phyloP scores from a whole-genome alignment of 1,284 basidiomycete genomes.

The Kalmanozyma brasiliensis region DNA sequence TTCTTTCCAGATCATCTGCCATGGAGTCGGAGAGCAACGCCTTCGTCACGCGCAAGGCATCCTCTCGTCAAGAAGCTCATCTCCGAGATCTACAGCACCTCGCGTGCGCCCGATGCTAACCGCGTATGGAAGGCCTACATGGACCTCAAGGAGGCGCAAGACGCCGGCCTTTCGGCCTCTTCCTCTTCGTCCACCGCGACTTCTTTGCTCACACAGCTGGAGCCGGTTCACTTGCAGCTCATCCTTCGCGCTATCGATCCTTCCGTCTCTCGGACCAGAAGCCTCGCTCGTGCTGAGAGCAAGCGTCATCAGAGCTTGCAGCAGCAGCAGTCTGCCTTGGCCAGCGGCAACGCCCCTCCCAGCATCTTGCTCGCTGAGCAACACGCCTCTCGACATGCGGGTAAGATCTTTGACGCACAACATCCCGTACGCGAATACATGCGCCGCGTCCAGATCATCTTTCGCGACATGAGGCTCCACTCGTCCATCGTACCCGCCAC shows the following conservation, averaged over 20 bases:
- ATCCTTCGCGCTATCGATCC: constrained; percentile 53
- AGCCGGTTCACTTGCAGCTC: constrained; percentile 33
- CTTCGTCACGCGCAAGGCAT: constrained; percentile 26
- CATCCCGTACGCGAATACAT: constrained; percentile 46
- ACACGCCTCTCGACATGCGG: constrained; percentile 23
- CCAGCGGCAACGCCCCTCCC: constrained; percentile 15
- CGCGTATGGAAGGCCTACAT: constrained; percentile 53
- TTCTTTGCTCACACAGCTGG: constrained; percentile 40
- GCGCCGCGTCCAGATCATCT: constrained; percentile 49
- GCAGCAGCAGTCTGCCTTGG: constrained; percentile 16
- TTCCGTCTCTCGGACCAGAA: constrained; percentile 27
- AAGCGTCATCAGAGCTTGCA: constrained; percentile 33
- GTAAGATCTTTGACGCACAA: constrained; percentile 27
- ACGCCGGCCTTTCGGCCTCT: constrained; percentile 4
- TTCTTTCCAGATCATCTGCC: constrained; percentile 41
- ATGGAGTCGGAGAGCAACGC: constrained; percentile 10
- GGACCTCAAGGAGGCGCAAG: constrained; percentile 32
- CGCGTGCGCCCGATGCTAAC: constrained; percentile 34
- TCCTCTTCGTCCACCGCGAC: constrained; percentile 14
- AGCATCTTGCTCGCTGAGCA: constrained; percentile 25
- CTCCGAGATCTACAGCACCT: constrained; percentile 45
- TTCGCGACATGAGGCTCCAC: constrained; percentile 47
- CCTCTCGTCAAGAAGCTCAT: constrained; percentile 52
- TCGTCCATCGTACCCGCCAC: constrained; percentile 23
- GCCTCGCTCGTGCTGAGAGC: constrained; percentile 21